Evolutionary conservation across 148 eudicot species (phyloP).

Genomic region (Rhododendron griersonianum): DNA sequence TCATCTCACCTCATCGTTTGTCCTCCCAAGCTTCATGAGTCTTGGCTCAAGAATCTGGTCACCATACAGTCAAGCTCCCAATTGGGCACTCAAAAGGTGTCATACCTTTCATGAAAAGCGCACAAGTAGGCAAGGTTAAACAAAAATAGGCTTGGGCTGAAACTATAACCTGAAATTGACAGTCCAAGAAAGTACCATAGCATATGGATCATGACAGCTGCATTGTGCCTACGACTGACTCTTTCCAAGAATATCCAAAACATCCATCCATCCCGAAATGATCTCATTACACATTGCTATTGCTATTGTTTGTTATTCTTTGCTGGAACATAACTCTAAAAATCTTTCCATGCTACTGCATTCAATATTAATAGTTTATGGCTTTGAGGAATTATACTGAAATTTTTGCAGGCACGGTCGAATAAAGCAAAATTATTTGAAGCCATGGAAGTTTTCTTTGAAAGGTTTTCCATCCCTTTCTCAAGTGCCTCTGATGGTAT

Average conservation of each 20-base stretch:
- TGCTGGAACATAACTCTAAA: background rate
- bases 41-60: background rate
- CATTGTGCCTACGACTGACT: background rate
- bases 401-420: slow-evolving; percentile 58
- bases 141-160: background rate
- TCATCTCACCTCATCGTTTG: background rate
- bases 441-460: slow-evolving; percentile 86
- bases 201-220: background rate
- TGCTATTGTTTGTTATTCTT: background rate
- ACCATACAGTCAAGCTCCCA: background rate
- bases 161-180: background rate
- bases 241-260: background rate
- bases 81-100: background rate
- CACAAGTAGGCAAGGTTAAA: background rate
- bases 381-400: background rate
- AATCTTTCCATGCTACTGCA: background rate
- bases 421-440: slow-evolving; percentile 83
- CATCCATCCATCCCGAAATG: background rate
- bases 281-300: background rate
- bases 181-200: background rate
- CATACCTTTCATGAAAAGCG: background rate
- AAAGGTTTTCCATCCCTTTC: slow-evolving; percentile 42
- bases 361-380: background rate
- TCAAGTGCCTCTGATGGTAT: slow-evolving; percentile 2
- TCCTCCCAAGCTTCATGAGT: background rate